Percentiles rank a stretch among this genome's conserved stretches.
phyloP scores from a whole-genome alignment of 805 yeast genomes.

The Yamadazyma akitaensis region DNA sequence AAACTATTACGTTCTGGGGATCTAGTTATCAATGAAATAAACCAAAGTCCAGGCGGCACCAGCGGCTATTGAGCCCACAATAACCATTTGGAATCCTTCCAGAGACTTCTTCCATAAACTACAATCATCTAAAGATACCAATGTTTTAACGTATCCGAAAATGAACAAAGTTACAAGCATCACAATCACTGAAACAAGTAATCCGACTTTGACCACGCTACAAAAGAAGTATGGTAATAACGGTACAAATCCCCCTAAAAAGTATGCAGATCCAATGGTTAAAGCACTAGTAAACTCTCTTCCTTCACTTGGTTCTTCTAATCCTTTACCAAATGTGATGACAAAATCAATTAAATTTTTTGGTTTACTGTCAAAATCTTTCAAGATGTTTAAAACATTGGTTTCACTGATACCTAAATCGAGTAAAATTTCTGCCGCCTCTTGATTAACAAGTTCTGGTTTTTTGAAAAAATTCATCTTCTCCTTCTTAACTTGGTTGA shows the following conservation, averaged over 20 bases:
- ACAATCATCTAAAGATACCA: conserved; percentile 74
- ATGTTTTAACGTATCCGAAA: conserved; percentile 84
- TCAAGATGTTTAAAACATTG: conserved; percentile 69
- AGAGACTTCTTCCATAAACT: conserved; percentile 54
- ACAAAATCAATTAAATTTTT: conserved; percentile 80
- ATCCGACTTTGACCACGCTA: conserved; percentile 68
- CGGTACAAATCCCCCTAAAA: conserved; percentile 91
- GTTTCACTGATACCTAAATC: conserved; percentile 72
- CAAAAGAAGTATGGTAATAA: conserved; percentile 88
- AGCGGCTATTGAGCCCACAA: conserved; percentile 97
- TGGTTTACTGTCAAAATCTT: conserved; percentile 76
- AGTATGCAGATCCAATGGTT: conserved; percentile 86
- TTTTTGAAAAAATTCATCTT: conserved; percentile 63
- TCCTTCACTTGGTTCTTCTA: conserved; percentile 92
- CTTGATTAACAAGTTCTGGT: conserved; percentile 65
- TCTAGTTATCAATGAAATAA: conserved; percentile 53
- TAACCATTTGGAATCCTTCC: conserved; percentile 88
- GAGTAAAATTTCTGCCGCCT: conserved; percentile 74
- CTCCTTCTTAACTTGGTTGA: conserved; percentile 67
- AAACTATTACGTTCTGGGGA: not conserved
- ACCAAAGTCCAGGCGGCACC: conserved; percentile 96
- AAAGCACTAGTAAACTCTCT: conserved; percentile 84
- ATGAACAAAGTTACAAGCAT: conserved; percentile 83
- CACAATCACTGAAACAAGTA: conserved; percentile 67
- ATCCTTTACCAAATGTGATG: conserved; percentile 84